These are phyloP conservation scores for Rhododendron henanense DNA, from an alignment of 148 eudicot genomes.

Conservation along the genomic window DNA sequence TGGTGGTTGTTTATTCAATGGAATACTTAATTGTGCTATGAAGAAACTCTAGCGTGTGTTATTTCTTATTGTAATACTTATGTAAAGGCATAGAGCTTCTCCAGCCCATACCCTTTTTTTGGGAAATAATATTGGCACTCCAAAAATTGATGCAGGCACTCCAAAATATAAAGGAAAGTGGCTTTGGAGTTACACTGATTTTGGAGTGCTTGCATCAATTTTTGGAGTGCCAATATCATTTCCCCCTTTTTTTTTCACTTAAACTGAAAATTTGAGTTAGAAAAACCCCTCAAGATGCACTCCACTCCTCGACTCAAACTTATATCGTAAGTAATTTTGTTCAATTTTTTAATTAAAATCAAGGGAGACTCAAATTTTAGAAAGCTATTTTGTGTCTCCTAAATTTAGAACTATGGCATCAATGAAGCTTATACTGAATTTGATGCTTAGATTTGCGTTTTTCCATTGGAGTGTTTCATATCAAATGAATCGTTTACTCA, in stretches of 20 bases:
- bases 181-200: too few species aligned
- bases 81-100: background rate
- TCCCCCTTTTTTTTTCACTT: background rate
- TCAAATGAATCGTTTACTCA: background rate
- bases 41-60: background rate
- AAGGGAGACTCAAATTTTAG: background rate
- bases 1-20: background rate
- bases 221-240: too few species aligned
- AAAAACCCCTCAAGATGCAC: background rate
- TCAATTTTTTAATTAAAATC: background rate
- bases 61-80: background rate
- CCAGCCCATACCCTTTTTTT: background rate
- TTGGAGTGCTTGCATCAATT: too few species aligned
- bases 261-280: background rate
- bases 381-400: background rate
- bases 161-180: too few species aligned
- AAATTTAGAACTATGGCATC: background rate
- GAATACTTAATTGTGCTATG: background rate
- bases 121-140: too few species aligned
- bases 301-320: background rate
- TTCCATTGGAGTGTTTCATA: background rate
- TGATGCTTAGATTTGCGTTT: background rate
- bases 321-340: background rate
- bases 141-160: too few species aligned
- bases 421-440: background rate